Percentiles rank a stretch among this genome's conserved stretches.
These are phyloP conservation scores for Mediolabrus comicus DNA, from an alignment of 108 stramenopile genomes.

Conservation along the genomic window DNA sequence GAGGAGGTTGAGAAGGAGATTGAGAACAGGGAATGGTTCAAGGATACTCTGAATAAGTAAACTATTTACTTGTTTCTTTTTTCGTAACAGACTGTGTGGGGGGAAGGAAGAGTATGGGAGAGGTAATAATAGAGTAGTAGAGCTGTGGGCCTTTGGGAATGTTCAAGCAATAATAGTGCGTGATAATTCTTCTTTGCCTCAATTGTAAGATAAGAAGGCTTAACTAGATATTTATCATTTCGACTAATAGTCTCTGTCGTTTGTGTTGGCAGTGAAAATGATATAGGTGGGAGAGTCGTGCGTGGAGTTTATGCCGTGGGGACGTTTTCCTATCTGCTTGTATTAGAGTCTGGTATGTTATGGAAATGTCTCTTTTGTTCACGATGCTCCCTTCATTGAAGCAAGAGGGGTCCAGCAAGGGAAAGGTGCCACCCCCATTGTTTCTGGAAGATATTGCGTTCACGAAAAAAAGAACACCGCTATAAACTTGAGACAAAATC, in stretches of 20 bases:
- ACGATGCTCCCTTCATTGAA: no score
- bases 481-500: neutral
- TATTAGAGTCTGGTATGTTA: no score
- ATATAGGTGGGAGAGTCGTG: neutral
- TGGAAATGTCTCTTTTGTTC: no score
- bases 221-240: neutral
- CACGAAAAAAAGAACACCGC: no score
- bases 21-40: constrained; percentile 90
- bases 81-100: neutral
- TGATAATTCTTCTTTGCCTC: neutral
- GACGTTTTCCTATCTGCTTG: no score
- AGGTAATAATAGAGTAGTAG: constrained; percentile 1
- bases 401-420: no score
- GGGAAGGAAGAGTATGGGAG: neutral
- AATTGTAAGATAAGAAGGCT: neutral
- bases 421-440: no score
- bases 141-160: neutral
- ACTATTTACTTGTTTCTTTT: no score
- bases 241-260: no score
- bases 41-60: constrained; percentile 61
- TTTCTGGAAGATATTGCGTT: no score
- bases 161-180: neutral
- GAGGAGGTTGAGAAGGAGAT: constrained; percentile 87
- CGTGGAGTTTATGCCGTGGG: no score
- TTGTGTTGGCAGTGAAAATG: no score